Conservation (phyloP, 1,139 yeast species). For the Yamadazyma aaseri region DNA sequence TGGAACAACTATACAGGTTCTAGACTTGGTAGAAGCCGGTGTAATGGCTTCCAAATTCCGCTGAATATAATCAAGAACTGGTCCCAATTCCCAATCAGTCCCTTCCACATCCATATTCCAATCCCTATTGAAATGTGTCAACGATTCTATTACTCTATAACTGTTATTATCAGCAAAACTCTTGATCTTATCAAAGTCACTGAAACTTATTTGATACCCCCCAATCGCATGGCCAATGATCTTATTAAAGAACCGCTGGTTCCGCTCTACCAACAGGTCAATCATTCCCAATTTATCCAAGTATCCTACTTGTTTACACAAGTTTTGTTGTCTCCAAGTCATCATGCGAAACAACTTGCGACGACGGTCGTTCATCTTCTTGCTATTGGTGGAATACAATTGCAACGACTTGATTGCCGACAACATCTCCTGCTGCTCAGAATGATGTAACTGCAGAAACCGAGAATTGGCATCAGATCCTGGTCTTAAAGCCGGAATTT, state of each 20-base stretch:
- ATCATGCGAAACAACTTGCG: conserved; percentile 46
- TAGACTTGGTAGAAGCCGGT: conserved; percentile 22
- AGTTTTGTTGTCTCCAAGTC: conserved; percentile 54
- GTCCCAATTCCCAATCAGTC: conserved; percentile 43
- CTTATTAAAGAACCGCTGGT: conserved; percentile 44
- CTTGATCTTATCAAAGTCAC: conserved; percentile 33
- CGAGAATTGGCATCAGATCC: conserved; percentile 3
- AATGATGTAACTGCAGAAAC: conserved; percentile 7
- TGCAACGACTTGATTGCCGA: conserved; percentile 54
- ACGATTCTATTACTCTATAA: conserved; percentile 62
- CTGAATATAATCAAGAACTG: conserved; percentile 50
- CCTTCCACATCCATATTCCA: conserved; percentile 38
- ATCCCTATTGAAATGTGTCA: conserved; percentile 75
- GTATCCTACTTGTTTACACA: conserved; percentile 57
- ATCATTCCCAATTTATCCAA: conserved; percentile 46
- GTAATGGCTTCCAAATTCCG: conserved; percentile 28
- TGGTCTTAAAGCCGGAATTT: conserved; percentile 2
- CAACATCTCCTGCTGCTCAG: conserved; percentile 31
- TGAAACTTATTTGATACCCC: conserved; percentile 36
- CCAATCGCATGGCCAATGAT: conserved; percentile 43
- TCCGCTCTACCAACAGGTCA: conserved; percentile 43
- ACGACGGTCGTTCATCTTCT: conserved; percentile 45
- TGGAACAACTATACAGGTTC: conserved; percentile 61
- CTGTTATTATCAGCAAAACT: conserved; percentile 23
- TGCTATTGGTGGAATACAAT: conserved; percentile 40